These are phyloP conservation scores for Alnus glutinosa DNA, from an alignment of 306 rosid species.

Conservation along the genomic window DNA sequence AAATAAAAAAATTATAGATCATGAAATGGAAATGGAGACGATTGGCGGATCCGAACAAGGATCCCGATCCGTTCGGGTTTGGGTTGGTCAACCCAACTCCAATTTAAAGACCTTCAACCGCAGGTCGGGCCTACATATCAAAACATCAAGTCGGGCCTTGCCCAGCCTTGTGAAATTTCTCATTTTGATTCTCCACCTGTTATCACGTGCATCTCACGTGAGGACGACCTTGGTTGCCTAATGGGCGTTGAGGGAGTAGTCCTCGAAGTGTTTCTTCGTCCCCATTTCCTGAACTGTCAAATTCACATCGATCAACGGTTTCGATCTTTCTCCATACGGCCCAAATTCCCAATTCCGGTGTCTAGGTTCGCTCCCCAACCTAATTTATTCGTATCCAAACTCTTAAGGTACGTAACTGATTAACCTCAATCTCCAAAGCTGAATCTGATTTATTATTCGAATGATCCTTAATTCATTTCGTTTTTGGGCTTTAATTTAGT, in stretches of 20 bases:
- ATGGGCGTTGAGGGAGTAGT: not conserved
- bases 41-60: no score
- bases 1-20: no score
- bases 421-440: not conserved
- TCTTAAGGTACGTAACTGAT: conserved; percentile 2
- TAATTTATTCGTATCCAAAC: conserved; percentile 11
- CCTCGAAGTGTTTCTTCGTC: conserved; percentile 17
- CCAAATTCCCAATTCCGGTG: not conserved
- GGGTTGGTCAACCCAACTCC: not conserved
- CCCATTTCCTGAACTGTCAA: conserved; percentile 12
- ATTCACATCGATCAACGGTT: conserved; percentile 12
- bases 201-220: conserved; percentile 29
- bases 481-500: not conserved
- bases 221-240: not conserved
- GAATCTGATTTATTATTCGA: not conserved
- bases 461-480: not conserved
- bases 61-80: no score
- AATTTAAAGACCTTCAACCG: not conserved
- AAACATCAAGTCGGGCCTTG: not conserved
- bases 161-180: not conserved
- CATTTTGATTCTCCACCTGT: not conserved
- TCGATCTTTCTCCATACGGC: not conserved
- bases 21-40: no score
- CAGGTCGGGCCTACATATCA: not conserved
- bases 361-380: not conserved